Base-by-base conservation (phyloP, 2,329 filamentous ascomycete genomes). In the Verticillium nubilum region DNA sequence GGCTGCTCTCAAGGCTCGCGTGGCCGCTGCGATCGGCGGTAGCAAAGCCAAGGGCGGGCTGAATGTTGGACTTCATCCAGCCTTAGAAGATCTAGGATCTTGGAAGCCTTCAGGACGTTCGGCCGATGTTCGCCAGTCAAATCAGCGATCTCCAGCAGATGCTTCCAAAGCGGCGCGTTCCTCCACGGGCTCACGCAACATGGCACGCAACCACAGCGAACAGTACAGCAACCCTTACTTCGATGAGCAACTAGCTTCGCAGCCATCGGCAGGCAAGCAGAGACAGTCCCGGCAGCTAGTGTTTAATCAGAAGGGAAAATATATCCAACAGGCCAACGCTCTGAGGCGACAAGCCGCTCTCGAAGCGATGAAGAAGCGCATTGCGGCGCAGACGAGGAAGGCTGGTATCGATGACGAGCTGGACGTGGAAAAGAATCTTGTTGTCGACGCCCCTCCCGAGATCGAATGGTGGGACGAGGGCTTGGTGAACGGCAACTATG, bases 401-500 rank as follows among this genome's bases (percentile, higher is more conserved):
- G 92, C 90, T n/a, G 93, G 92, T 54, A 91, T 98, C 63, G 94
- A 98, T 68, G 94, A 98, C 71, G 94, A 94, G 65, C 76, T 91
- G 29, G 89, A 96, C 62, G 86, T 90, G 55, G 94, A 99, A 73
- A 96, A 94, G 73, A 90, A 92, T 31, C 98, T 94, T 71, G 76
- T 95, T 4, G 86, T 97, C 5, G 88, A 94, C 63, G 81, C 83
- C 31, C 95, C 95, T 10, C 95, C 95, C 4, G 89, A 89, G 7
- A 83, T 98, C 50, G 95, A 99, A 73, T 99, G 95, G 95, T 98
- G 94, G 91, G 95, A 99, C 67, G 93, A 98, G 76, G 91, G 88
- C 2, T 78, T 98, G 19, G 81, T 96, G 17, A 83, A 89, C 57
- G 91, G 89, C 50, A 83, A 84, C 50, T 97, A 98, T 75, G 83